Base-by-base conservation (phyloP, 2,329 filamentous ascomycete genomes). In the Lasiodiplodia citricola region DNA sequence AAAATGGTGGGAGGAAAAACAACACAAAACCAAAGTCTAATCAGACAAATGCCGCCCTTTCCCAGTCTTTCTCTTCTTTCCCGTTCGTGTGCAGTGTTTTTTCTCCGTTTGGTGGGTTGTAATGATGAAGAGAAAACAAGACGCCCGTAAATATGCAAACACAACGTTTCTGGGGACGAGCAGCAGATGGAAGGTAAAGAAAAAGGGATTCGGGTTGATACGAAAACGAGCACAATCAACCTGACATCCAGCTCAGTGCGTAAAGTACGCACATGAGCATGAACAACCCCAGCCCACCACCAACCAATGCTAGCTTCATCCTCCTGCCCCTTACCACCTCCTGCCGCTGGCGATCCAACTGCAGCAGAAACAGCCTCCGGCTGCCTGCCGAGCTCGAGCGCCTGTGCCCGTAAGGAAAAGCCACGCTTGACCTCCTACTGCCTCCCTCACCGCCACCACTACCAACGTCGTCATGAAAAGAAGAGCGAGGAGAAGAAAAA, bases 251-350 rank as follows among this genome's bases (percentile, higher is more conserved):
- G 55, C 65, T 67, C 28, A 67, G 55, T 13, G 65, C 65, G 31
- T 67, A 67, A 2, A 67, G 38, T 13, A 67, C 55, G 44, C 65
- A 67, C 65, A 67, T 52, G 44, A 67, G 65, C 65, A 67, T 57
- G 56, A 67, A 67, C n/a, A 67, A 56, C 54, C 65, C 65, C 44
- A 67, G 23, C 31, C 65, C 65, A 21, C 65, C 65, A 2, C 55
- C 54, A 25, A 57, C 31, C 37, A 67, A 31, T 21, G 65, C 65
- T 35, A 57, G n/a, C 44, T 56, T 47, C 18, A 52, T 60, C 47
- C 47, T 64, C 44, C 60, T 38, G 4, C 60, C 60, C 47, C 23
- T 50, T n/a, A 16, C 47, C 35, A 60, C 55, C 56, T 25, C 55
- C 41, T 52, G n/a, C 31, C 60, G 55, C 37, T 58, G 65, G 21